phyloP scores from a whole-genome alignment of 805 yeast genomes.

The Wickerhamomyces kurtzmanii region DNA sequence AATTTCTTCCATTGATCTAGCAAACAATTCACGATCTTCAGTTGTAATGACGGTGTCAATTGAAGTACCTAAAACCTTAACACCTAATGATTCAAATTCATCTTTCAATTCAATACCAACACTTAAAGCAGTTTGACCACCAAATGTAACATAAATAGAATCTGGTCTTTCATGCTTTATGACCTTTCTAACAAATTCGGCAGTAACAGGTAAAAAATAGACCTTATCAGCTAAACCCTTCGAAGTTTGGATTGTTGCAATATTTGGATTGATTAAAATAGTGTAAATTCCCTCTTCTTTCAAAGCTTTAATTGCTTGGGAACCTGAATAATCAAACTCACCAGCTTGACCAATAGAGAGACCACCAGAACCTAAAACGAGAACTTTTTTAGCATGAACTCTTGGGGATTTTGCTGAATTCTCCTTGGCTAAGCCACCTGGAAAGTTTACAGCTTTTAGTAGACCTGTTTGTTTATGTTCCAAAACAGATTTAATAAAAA shows the following conservation, averaged over 20 bases:
- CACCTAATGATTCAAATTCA: conserved; percentile 87
- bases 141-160: conserved; percentile 93
- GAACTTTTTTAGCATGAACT: conserved; percentile 80
- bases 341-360: conserved; percentile 98
- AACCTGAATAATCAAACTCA: conserved; percentile 97
- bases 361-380: conserved; percentile 97
- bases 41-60: conserved; percentile 95
- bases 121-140: conserved; percentile 96
- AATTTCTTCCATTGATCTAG: conserved; percentile 90
- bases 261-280: conserved; percentile 91
- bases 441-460: conserved; percentile 73
- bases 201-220: conserved; percentile 93
- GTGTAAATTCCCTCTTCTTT: conserved; percentile 98
- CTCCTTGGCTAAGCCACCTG: conserved; percentile 76
- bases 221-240: conserved; percentile 97
- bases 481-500: conserved; percentile 70
- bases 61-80: conserved; percentile 92
- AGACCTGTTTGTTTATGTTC: conserved; percentile 47
- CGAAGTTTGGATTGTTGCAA: conserved; percentile 97
- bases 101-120: conserved; percentile 96
- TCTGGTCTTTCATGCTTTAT: conserved; percentile 94
- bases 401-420: conserved; percentile 70
- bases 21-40: conserved; percentile 95
- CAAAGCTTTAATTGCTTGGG: conserved; percentile 97
- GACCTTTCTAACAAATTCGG: conserved; percentile 94